Conservation (phyloP, 208 protist species). For the Sergeia podlipaevii region DNA sequence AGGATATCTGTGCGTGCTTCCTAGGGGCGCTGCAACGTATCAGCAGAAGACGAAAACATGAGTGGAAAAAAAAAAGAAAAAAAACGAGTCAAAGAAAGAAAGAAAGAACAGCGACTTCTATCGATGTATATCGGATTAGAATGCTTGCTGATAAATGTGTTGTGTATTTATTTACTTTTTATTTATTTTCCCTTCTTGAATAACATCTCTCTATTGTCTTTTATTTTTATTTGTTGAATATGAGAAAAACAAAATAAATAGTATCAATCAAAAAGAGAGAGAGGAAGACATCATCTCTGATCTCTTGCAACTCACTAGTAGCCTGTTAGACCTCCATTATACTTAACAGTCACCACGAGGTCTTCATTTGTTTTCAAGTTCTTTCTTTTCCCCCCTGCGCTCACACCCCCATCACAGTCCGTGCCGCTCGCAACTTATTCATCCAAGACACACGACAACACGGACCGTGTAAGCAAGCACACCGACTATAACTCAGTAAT, state of each 20-base stretch:
- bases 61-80: slow-evolving; percentile 10
- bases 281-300: too few species aligned
- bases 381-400: background rate
- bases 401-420: background rate
- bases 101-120: background rate
- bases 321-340: background rate
- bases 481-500: too few species aligned
- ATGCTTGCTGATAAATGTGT: background rate
- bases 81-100: background rate
- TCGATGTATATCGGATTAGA: background rate
- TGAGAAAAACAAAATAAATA: slow-evolving; percentile 2
- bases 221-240: background rate
- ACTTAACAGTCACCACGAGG: background rate
- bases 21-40: too few species aligned
- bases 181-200: slow-evolving; percentile 1
- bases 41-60: background rate
- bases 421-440: background rate
- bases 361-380: too few species aligned
- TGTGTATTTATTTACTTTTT: slow-evolving; percentile 14
- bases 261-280: too few species aligned
- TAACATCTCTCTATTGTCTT: slow-evolving; percentile 4
- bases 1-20: too few species aligned
- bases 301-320: too few species aligned
- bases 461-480: too few species aligned
- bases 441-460: too few species aligned